phyloP scores from a whole-genome alignment of 2,329 filamentous ascomycete species.

The Penicillium italicum region DNA sequence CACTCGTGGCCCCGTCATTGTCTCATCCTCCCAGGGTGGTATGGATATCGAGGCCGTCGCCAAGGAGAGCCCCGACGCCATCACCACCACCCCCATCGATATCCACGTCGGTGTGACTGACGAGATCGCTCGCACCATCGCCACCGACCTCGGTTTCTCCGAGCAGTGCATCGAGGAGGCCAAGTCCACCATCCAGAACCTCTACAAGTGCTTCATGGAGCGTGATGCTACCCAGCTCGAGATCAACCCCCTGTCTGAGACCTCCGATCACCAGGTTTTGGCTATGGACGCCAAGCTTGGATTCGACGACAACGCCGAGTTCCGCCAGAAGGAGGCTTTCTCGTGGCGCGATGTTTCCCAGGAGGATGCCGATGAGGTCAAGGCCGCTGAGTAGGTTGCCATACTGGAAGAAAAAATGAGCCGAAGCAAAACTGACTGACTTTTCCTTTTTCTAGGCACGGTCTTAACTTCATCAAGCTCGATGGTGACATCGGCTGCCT shows the following conservation, averaged over 20 bases:
- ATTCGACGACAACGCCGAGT: constrained; percentile 98
- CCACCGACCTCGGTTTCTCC: constrained; percentile 90
- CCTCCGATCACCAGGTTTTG: constrained; percentile 94
- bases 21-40: constrained; percentile 95
- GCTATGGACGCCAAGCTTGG: constrained; percentile 99
- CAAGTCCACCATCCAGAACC: constrained; percentile 94
- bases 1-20: constrained; percentile 87
- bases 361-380: constrained; percentile 96
- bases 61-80: constrained; percentile 95
- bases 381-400: constrained; percentile 71
- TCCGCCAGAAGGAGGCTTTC: constrained; percentile 96
- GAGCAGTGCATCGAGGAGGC: constrained; percentile 96
- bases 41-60: constrained; percentile 99
- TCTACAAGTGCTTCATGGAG: constrained; percentile 98
- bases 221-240: constrained; percentile 99
- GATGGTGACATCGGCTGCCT: constrained; percentile 99
- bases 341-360: constrained; percentile 89
- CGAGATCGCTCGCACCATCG: constrained; percentile 86
- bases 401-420: not conserved
- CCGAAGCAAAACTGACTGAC: not conserved
- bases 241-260: constrained; percentile 98
- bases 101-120: constrained; percentile 95
- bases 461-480: constrained; percentile 99
- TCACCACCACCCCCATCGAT: constrained; percentile 88
- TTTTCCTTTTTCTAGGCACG: constrained; percentile 42